These are phyloP conservation scores for Talaromyces borbonicus DNA, from an alignment of 495 filamentous ascomycete genomes.

Conservation along the genomic window DNA sequence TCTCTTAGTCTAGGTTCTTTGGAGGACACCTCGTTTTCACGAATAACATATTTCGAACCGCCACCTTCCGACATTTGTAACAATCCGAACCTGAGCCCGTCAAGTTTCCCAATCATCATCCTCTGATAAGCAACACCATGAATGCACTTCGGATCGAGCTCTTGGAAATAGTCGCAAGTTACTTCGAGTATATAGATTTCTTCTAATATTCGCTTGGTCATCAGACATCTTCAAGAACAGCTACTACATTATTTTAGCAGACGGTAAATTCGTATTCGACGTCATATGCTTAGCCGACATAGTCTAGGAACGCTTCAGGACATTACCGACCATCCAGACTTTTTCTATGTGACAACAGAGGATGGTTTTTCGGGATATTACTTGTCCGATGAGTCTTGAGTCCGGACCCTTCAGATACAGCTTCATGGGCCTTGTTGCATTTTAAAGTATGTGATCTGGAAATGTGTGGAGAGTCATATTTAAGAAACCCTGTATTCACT, in stretches of 20 bases:
- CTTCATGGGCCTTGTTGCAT: too few species aligned
- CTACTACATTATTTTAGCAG: background rate
- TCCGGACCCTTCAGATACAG: too few species aligned
- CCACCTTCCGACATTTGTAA: background rate
- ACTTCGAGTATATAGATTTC: background rate
- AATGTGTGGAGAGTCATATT: too few species aligned
- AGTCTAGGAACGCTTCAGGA: background rate
- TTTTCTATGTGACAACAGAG: background rate
- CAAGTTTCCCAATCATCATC: background rate
- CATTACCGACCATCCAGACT: background rate
- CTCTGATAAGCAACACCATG: background rate
- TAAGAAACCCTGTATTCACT: too few species aligned
- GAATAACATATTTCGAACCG: background rate
- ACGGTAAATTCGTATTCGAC: background rate
- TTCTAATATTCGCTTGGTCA: background rate
- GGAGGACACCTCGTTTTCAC: too few species aligned
- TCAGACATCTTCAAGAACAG: background rate
- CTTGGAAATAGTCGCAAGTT: background rate
- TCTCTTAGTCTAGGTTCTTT: too few species aligned
- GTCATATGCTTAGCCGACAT: background rate
- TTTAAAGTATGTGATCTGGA: too few species aligned
- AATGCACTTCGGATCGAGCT: background rate
- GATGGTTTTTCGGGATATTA: background rate
- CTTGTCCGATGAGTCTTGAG: background rate
- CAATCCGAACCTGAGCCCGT: background rate